These are phyloP conservation scores for Chrysochromulina tobinii DNA, from an alignment of 78 protist species.

Conservation along the genomic window DNA sequence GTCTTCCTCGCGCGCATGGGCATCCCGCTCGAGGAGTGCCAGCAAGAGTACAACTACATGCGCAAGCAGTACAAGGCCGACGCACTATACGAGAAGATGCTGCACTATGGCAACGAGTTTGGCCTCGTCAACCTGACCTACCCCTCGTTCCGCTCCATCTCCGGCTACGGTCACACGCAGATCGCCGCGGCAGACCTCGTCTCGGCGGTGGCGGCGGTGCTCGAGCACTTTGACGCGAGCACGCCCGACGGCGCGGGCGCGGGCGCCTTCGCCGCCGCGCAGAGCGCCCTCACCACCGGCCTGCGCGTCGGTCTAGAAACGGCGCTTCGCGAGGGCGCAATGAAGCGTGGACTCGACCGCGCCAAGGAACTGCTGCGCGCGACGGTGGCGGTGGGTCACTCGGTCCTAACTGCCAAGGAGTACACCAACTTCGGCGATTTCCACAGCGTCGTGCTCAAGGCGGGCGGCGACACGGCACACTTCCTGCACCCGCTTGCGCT, in stretches of 20 bases:
- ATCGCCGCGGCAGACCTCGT: not conserved
- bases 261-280: not conserved
- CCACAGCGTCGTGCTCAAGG: not conserved
- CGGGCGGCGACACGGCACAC: not conserved
- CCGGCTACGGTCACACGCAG: not conserved
- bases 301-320: not conserved
- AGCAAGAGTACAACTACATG: not conserved
- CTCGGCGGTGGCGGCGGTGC: not conserved
- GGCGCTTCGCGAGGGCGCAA: not conserved
- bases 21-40: not conserved
- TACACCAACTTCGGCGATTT: not conserved
- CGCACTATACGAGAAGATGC: not conserved
- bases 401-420: not conserved
- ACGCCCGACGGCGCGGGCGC: not conserved
- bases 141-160: not conserved
- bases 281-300: not conserved
- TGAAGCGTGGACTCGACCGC: not conserved
- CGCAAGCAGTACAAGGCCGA: not conserved
- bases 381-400: not conserved
- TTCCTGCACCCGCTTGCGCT: not conserved
- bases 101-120: not conserved
- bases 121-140: not conserved
- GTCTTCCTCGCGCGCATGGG: slow-evolving; percentile 36
- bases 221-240: not conserved
- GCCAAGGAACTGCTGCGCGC: not conserved